These are phyloP conservation scores for Apiospora arundinis DNA, from an alignment of 2,329 filamentous ascomycete species.

Conservation along the genomic window DNA sequence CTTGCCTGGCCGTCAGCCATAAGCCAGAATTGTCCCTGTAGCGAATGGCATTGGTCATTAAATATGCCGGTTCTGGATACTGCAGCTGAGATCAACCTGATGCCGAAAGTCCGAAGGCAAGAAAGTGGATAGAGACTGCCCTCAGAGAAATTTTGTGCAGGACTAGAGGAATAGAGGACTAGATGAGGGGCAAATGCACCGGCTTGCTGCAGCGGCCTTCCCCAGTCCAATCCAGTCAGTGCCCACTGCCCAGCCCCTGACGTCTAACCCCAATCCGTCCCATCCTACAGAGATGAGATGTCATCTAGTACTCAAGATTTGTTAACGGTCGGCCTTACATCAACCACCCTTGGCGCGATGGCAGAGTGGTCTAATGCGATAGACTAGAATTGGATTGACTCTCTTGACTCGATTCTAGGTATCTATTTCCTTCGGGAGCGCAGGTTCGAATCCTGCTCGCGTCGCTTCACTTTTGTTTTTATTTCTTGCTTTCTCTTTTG, in stretches of 20 bases:
- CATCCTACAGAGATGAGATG: not conserved
- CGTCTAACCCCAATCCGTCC: too few species aligned
- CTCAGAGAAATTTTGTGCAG: not conserved
- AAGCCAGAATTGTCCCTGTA: not conserved
- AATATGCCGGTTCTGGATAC: not conserved
- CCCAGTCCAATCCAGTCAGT: not conserved
- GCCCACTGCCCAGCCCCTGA: not conserved
- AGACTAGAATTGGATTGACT: slow-evolving; percentile 17
- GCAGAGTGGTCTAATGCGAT: slow-evolving; percentile 22
- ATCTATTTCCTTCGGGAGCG: slow-evolving; percentile 22
- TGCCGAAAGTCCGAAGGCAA: slow-evolving; percentile 9
- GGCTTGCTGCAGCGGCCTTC: not conserved
- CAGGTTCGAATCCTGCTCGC: slow-evolving; percentile 22
- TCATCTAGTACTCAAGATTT: not conserved
- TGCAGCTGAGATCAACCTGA: not conserved
- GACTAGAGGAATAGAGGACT: not conserved
- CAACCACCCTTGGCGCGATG: not conserved
- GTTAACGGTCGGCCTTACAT: not conserved
- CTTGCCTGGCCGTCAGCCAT: not conserved
- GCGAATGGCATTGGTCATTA: not conserved
- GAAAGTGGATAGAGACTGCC: not conserved
- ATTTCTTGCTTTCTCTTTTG: too few species aligned
- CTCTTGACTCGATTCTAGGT: not conserved
- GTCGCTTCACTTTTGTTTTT: not conserved
- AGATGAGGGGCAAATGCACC: too few species aligned